Base-by-base conservation (phyloP, 805 yeast species). In the Wickerhamiella azyma region DNA sequence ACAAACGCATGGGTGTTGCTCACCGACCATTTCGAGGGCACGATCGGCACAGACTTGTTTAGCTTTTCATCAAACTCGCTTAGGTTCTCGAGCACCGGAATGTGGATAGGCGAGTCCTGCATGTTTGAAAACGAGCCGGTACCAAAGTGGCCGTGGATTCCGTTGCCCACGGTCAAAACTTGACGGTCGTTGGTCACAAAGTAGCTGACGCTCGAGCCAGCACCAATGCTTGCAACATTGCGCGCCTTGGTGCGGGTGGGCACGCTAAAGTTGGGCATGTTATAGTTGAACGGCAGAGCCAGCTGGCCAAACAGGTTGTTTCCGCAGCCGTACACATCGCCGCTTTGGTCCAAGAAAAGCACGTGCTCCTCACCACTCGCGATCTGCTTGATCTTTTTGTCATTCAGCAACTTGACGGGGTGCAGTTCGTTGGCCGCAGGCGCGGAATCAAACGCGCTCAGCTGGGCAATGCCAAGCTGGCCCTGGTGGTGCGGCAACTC, bases 71-170 rank as follows among this genome's bases (percentile, higher is more conserved):
- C 71, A 58, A 55, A 84, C 55, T 79, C 84, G 35, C 63, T 63
- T 42, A 77, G 63, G 11, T 67, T 63, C 21, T 60, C 45, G 38
- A 81, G 59, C 1, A 70, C 57, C 53, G 71, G 70, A 49, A 88
- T 59, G 37, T 73, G 72, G 16, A 72, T 65, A 6, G 96, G 95
- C 40, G 70, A 71, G 16, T 75, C 66, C 57, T 79, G 82, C 14
- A 83, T 79, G 60, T 86, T 95, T 30, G 79, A 65, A 60, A 70
- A 86, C 47, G 79, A 71, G 13, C 85, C 85, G 39, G 75, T 73
- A 19, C 96, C 98, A 46, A 86, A 67, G 63, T 85, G 94, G 14
- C 97, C 98, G 55, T 75, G 72, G 44, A 81, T 60, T 5, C 96
- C 95, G 56, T 78, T 77, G 17, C 98, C 98, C 66, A 86, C 79